phyloP scores from a whole-genome alignment of 164 flowering plant species.

The Berberis thunbergii region DNA sequence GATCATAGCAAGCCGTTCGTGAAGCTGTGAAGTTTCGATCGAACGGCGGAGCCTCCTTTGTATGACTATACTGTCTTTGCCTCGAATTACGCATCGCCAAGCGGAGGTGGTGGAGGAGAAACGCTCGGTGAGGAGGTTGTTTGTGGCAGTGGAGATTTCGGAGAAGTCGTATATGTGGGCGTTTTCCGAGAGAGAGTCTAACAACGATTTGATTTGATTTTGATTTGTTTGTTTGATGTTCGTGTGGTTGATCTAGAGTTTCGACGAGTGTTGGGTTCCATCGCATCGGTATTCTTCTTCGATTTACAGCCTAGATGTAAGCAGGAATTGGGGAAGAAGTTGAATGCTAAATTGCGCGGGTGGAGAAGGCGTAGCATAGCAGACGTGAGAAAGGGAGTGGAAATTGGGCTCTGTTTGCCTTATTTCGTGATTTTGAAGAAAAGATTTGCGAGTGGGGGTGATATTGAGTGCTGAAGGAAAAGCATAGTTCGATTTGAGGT shows the following conservation, averaged over 20 bases:
- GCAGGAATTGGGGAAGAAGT: too few relatives aligned
- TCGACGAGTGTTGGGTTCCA: constrained; percentile 6
- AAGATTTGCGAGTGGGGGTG: too few relatives aligned
- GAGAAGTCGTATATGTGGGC: constrained; percentile 40
- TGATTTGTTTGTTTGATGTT: not conserved
- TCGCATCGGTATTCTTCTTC: constrained; percentile 7
- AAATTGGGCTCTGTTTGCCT: too few relatives aligned
- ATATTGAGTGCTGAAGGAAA: too few relatives aligned
- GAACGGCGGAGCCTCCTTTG: constrained; percentile 52
- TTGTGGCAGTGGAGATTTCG: constrained; percentile 46
- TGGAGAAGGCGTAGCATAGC: too few relatives aligned
- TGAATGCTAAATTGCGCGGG: too few relatives aligned
- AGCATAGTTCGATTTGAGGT: too few relatives aligned
- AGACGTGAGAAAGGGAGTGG: too few relatives aligned
- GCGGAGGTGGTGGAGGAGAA: constrained; percentile 42
- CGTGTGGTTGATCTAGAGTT: constrained; percentile 1
- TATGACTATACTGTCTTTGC: constrained; percentile 35
- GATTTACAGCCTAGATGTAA: constrained; percentile 9
- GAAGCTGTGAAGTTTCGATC: constrained; percentile 24
- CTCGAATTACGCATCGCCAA: constrained; percentile 63
- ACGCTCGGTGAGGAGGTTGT: constrained; percentile 33
- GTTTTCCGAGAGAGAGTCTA: constrained; percentile 22
- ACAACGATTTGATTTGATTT: too few relatives aligned
- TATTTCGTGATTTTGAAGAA: too few relatives aligned
- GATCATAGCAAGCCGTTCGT: constrained; percentile 29